A percentile compares a stretch with the other conserved stretches of the same genome.
These are phyloP conservation scores for Solidago caesia DNA, from an alignment of 129 eudicot species.

Conservation along the genomic window DNA sequence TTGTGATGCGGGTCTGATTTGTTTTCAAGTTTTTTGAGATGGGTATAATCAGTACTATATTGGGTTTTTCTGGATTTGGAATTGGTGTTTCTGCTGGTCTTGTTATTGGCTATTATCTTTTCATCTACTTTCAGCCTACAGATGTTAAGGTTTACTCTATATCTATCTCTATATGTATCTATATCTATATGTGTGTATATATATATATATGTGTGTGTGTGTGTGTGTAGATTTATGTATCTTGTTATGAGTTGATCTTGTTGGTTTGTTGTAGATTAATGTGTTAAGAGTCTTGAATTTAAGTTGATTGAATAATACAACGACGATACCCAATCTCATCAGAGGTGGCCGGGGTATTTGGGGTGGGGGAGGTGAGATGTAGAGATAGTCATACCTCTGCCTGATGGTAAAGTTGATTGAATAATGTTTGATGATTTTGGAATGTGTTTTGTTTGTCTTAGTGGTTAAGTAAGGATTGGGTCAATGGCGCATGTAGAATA, in stretches of 20 bases:
- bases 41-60: conserved; percentile 65
- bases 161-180: not conserved
- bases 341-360: too few relatives aligned
- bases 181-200: too few relatives aligned
- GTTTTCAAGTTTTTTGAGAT: conserved; percentile 33
- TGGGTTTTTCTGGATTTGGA: conserved; percentile 67
- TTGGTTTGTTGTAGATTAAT: conserved; percentile 15
- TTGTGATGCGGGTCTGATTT: conserved; percentile 21
- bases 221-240: not conserved
- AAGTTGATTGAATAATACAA: not conserved
- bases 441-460: conserved; percentile 26
- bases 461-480: conserved; percentile 26
- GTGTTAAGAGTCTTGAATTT: conserved; percentile 7
- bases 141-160: conserved; percentile 54
- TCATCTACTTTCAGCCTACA: conserved; percentile 60
- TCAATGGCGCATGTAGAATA: conserved; percentile 12
- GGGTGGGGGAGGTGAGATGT: too few relatives aligned
- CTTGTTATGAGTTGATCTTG: conserved; percentile 27
- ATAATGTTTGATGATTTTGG: not conserved
- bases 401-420: too few relatives aligned
- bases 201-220: conserved; percentile 4
- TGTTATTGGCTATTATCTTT: conserved; percentile 52
- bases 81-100: conserved; percentile 63
- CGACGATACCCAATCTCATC: too few relatives aligned
- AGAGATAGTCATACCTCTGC: not conserved